These are phyloP conservation scores for Nakazawaea pomicola DNA, from an alignment of 805 yeast genomes.

Conservation along the genomic window DNA sequence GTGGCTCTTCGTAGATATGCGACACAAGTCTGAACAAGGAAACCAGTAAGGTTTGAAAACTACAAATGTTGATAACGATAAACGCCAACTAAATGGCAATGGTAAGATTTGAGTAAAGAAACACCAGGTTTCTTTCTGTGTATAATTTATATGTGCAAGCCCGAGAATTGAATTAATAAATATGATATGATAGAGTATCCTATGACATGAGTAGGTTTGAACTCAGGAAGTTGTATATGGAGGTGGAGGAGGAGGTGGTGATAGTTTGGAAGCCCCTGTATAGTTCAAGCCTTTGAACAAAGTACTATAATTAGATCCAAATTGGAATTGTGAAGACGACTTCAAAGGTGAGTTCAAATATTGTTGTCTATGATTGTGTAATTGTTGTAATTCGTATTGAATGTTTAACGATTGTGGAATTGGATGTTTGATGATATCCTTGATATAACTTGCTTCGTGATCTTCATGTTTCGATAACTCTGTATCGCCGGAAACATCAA, in stretches of 20 bases:
- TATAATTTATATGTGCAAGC: too few relatives aligned
- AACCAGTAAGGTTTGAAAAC: too few relatives aligned
- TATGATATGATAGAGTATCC: too few relatives aligned
- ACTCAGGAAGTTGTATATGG: slow-evolving; percentile 2
- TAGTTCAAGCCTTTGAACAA: slow-evolving; percentile 8
- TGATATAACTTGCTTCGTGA: not conserved
- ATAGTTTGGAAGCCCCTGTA: not conserved
- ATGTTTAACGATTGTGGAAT: slow-evolving; percentile 8
- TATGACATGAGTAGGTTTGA: too few relatives aligned
- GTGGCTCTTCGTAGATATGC: too few relatives aligned
- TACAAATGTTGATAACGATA: too few relatives aligned
- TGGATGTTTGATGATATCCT: slow-evolving; percentile 7
- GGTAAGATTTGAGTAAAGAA: too few relatives aligned
- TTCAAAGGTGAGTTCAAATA: slow-evolving; percentile 12
- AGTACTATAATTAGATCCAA: not conserved
- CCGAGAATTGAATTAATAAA: not conserved
- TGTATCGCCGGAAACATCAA: too few relatives aligned
- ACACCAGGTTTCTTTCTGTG: too few relatives aligned
- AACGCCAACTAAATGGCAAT: too few relatives aligned
- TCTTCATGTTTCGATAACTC: not conserved
- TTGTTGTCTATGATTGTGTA: slow-evolving; percentile 9
- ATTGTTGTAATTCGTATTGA: slow-evolving; percentile 9
- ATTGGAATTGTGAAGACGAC: slow-evolving; percentile 6
- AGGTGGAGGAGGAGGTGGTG: slow-evolving; percentile 10
- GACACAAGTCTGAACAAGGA: too few relatives aligned